phyloP scores from a whole-genome alignment of 371 early-diverging fungal genomes.

The Chytridiales sp. region DNA sequence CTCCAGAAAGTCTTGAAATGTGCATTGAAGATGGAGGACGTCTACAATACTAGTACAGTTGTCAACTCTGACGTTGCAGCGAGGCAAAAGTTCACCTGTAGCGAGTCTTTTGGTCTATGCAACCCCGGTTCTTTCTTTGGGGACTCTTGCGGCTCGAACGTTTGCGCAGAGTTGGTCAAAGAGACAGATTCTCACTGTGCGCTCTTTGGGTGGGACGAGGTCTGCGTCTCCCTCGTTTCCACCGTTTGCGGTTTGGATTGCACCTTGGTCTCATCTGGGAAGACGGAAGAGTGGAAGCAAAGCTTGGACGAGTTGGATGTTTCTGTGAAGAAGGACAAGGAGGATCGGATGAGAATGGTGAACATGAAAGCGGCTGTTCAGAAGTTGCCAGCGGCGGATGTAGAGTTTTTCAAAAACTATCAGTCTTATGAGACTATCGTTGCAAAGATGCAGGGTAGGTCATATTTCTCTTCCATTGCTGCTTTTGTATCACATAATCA shows the following conservation, averaged over 20 bases:
- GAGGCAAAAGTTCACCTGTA: neutral
- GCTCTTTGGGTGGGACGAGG: neutral
- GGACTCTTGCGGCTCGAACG: too few species aligned
- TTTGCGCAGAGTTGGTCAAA: too few species aligned
- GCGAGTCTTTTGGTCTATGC: too few species aligned
- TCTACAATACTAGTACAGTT: neutral
- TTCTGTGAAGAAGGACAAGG: too few species aligned
- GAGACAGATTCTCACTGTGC: too few species aligned
- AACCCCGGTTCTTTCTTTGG: too few species aligned
- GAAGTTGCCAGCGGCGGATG: slow-evolving; percentile 6
- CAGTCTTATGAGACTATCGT: slow-evolving; percentile 14
- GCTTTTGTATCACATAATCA: neutral
- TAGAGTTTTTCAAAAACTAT: slow-evolving; percentile 20
- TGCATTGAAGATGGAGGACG: slow-evolving; percentile 1
- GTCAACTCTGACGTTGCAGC: neutral
- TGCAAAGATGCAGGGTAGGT: slow-evolving; percentile 10
- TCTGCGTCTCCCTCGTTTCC: neutral
- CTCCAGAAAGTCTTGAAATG: neutral
- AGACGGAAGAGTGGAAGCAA: too few species aligned
- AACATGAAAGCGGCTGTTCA: too few species aligned
- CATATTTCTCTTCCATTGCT: neutral
- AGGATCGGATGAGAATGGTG: too few species aligned
- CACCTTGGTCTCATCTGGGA: too few species aligned
- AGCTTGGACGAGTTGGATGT: too few species aligned
- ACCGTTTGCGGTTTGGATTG: too few species aligned